Conservation (phyloP, 192 early-diverging fungal genomes). For the Gaertneriomyces semiglobifer region DNA sequence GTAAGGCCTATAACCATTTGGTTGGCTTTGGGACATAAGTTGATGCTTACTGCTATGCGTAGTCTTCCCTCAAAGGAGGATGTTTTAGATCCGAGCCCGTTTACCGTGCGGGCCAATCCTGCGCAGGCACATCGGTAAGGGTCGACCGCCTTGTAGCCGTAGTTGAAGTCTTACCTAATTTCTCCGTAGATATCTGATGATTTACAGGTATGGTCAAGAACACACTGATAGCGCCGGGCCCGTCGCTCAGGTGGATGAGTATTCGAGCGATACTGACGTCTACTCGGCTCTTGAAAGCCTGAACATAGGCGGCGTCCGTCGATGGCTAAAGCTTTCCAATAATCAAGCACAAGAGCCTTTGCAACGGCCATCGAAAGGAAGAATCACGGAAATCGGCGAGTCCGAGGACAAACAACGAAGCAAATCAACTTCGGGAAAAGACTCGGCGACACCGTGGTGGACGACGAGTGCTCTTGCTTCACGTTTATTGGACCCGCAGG, state of each 20-base stretch:
- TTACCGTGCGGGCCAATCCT: constrained; percentile 42
- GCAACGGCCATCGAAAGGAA: background rate
- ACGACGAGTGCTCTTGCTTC: constrained; percentile 45
- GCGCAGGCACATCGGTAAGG: constrained; percentile 26
- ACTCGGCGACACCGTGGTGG: constrained; percentile 43
- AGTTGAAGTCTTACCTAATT: constrained; percentile 1
- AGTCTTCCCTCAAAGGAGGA: constrained; percentile 24
- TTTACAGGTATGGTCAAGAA: constrained; percentile 33
- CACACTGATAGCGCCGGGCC: too few species aligned
- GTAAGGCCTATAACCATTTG: constrained; percentile 6
- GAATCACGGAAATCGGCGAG: background rate
- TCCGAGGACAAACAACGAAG: background rate
- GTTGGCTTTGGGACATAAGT: background rate
- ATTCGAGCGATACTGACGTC: background rate
- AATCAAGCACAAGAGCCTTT: background rate
- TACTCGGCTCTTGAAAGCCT: constrained; percentile 18
- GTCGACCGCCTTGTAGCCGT: background rate
- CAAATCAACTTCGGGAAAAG: constrained; percentile 5
- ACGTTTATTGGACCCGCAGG: constrained; percentile 48
- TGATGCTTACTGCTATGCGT: background rate
- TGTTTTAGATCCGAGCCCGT: constrained; percentile 41
- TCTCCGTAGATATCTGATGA: constrained; percentile 31
- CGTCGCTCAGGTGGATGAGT: background rate
- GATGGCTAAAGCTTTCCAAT: constrained; percentile 41
- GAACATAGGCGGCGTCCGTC: constrained; percentile 52